Percentiles rank a stretch among this genome's conserved stretches.
Evolutionary conservation across 345 rosid genomes (phyloP).

Genomic region (Kandelia obovata): DNA sequence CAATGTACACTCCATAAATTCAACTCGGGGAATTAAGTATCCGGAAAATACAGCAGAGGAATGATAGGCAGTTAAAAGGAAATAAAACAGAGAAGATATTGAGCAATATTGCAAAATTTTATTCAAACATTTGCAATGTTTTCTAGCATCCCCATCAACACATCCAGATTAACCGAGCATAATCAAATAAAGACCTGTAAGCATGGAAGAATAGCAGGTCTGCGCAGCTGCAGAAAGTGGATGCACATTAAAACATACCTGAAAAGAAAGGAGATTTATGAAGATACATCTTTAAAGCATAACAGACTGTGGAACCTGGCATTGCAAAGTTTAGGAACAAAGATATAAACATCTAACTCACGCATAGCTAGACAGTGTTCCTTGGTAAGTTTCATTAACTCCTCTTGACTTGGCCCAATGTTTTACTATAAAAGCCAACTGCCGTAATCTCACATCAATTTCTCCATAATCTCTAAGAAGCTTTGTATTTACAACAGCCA

Average conservation of each 20-base stretch:
- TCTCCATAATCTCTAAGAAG: conserved; percentile 79
- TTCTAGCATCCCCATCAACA: neutral
- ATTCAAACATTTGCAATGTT: neutral
- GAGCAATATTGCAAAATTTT: neutral
- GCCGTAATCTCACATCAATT: conserved; percentile 77
- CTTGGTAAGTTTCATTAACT: conserved; percentile 91
- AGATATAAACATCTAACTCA: conserved; percentile 40
- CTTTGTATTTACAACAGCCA: conserved; percentile 96
- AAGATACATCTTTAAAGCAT: conserved; percentile 1
- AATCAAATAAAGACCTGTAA: conserved; percentile 56
- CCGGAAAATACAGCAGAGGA: neutral
- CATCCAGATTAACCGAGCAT: conserved; percentile 2
- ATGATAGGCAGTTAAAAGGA: neutral
- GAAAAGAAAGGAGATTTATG: conserved; percentile 22
- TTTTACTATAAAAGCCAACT: conserved; percentile 83
- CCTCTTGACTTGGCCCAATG: conserved; percentile 98
- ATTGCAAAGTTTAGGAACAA: conserved; percentile 12
- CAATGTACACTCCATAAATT: neutral
- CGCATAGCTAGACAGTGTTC: conserved; percentile 99
- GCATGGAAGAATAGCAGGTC: conserved; percentile 93
- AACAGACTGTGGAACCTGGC: neutral
- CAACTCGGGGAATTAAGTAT: neutral
- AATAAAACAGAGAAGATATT: neutral
- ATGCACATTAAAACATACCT: conserved; percentile 98
- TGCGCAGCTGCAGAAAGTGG: conserved; percentile 84